Evolutionary conservation across 1,139 yeast genomes (phyloP).

Genomic region (Yamadazyma dushanensis): DNA sequence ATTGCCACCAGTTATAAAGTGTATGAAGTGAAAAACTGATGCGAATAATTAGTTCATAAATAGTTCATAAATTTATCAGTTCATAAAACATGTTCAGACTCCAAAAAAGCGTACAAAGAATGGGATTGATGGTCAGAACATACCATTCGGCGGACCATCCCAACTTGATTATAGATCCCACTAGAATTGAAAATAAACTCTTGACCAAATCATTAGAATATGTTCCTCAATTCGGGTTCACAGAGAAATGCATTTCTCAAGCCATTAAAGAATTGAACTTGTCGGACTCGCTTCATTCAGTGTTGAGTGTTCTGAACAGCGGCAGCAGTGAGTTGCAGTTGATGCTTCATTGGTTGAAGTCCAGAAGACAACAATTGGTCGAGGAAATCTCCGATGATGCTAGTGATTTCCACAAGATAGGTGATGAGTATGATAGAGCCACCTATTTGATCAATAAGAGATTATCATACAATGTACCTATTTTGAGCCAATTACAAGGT

Average conservation of each 20-base stretch:
- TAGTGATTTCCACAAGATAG: slow-evolving; percentile 26
- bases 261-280: slow-evolving; percentile 64
- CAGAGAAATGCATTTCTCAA: slow-evolving; percentile 55
- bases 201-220: slow-evolving; percentile 39
- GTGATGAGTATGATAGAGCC: slow-evolving; percentile 60
- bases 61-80: slow-evolving; percentile 3
- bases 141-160: slow-evolving; percentile 43
- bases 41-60: no score
- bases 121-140: slow-evolving; percentile 1
- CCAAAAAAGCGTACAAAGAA: neutral
- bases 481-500: slow-evolving; percentile 41
- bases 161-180: slow-evolving; percentile 30
- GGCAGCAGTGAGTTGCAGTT: slow-evolving; percentile 43
- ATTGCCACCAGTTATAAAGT: slow-evolving; percentile 9
- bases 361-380: slow-evolving; percentile 34
- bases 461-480: slow-evolving; percentile 59
- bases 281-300: slow-evolving; percentile 65
- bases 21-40: no score
- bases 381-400: slow-evolving; percentile 27
- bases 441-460: slow-evolving; percentile 57
- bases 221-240: slow-evolving; percentile 74
- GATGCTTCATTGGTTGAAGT: slow-evolving; percentile 46
- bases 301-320: slow-evolving; percentile 43
- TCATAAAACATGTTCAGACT: slow-evolving; percentile 2
- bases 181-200: slow-evolving; percentile 33